Evolutionary conservation across 1,284 basidiomycete species (phyloP).

Genomic region (Cryptococcus sp.): DNA sequence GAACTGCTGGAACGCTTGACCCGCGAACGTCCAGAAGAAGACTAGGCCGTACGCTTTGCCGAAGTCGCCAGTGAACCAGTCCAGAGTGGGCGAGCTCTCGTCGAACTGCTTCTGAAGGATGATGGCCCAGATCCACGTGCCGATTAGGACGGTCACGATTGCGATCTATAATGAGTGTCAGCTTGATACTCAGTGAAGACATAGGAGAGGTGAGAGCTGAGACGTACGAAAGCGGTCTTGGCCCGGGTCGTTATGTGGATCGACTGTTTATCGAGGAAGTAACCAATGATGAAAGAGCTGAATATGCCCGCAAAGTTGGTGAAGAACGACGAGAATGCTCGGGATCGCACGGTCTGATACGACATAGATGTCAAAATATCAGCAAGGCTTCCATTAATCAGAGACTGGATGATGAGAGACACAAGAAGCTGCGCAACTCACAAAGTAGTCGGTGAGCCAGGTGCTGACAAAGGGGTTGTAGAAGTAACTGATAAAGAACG

Average conservation of each 20-base stretch:
- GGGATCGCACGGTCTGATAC: conserved; percentile 34
- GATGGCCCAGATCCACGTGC: conserved; percentile 39
- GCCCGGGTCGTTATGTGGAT: conserved; percentile 33
- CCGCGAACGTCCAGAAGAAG: conserved; percentile 34
- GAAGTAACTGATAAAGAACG: conserved; percentile 39
- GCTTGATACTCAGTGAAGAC: background rate
- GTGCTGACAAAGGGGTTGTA: conserved; percentile 36
- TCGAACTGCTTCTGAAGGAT: conserved; percentile 33
- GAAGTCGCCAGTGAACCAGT: conserved; percentile 33
- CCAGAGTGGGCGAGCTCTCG: conserved; percentile 20
- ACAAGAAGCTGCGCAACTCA: conserved; percentile 11
- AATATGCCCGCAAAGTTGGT: conserved; percentile 38
- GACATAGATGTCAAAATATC: background rate
- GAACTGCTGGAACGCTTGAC: conserved; percentile 36
- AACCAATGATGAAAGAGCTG: conserved; percentile 33
- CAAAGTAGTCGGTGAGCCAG: conserved; percentile 37
- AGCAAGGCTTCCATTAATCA: background rate
- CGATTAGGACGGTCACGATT: conserved; percentile 29
- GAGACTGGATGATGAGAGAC: background rate
- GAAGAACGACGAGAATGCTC: conserved; percentile 41
- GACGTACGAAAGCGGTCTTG: conserved; percentile 29
- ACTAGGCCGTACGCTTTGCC: conserved; percentile 27
- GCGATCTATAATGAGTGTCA: conserved; percentile 9
- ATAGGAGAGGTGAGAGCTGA: background rate
- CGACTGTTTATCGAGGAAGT: conserved; percentile 31